Evolutionary conservation across 2,329 filamentous ascomycete species (phyloP), one percentile per base, ranked within the genome.

Genomic region (Mycosphaerella arachidis): DNA sequence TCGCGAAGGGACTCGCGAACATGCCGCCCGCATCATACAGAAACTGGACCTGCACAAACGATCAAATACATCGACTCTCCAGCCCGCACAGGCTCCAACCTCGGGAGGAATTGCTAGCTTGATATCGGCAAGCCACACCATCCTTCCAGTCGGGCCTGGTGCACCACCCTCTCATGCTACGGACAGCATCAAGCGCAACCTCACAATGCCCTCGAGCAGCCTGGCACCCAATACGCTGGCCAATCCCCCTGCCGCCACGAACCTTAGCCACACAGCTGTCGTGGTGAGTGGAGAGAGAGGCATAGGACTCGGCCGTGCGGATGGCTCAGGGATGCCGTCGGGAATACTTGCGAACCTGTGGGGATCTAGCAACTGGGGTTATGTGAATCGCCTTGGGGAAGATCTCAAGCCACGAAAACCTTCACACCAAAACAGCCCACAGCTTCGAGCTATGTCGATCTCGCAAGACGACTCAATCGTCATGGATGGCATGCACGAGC

Each of bases 311-410:
- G 65, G 66, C 29, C 86, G 86, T n/a, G 79, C 78, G 61, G 83
- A 86, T 67, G 84, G 80, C 51, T 82, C 82, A n/a, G 85, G 88
- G 46, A 85, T 96, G 75, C 91, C 92, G 1, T 90, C 89, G 53
- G 91, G 91, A 13, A 86, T 97, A 62, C 85, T 96, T 79, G 92
- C 92, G 33, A 97, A 97, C 72, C 84, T 95, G 58, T 97, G 93
- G 93, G 93, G 93, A 53, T 95, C 87, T 69, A 89, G 86, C 58
- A 87, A 92, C 51, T 96, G 92, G 90, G 85, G 85, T 13, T 84
- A 84, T 64, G 76, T 89, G 60, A 88, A 88, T 65, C 80, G 82
- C 35, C 72, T 88, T 37, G 83, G 79, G 20, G 82, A 84, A 50
- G 81, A 83, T n/a, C 67, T 78, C 30, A 75, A 75, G 51, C 58